Percentiles rank a stretch among this genome's conserved stretches.
phyloP scores from a whole-genome alignment of 1,284 basidiomycete species.

The Erythrobasidium hasegawianum region DNA sequence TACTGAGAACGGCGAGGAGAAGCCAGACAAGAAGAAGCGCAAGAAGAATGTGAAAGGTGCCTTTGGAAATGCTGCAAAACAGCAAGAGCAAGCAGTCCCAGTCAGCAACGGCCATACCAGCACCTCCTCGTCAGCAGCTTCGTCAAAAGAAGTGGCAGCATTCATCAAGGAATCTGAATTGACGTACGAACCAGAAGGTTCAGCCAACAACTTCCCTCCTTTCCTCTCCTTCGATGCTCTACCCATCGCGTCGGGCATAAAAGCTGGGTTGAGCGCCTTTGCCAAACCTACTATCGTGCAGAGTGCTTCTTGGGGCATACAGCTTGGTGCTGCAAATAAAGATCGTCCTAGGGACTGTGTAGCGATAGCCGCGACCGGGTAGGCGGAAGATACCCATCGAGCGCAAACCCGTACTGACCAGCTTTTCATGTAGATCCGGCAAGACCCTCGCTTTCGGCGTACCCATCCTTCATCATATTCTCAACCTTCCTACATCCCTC shows the following conservation, averaged over 20 bases:
- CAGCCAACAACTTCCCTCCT: conserved; percentile 58
- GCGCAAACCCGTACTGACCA: background rate
- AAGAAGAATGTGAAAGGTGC: conserved; percentile 41
- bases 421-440: conserved; percentile 53
- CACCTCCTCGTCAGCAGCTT: conserved; percentile 45
- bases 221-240: conserved; percentile 72
- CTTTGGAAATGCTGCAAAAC: conserved; percentile 43
- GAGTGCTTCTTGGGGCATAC: conserved; percentile 89
- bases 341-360: conserved; percentile 64
- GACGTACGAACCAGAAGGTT: conserved; percentile 59
- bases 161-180: conserved; percentile 72
- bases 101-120: conserved; percentile 28
- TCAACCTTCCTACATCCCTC: conserved; percentile 50
- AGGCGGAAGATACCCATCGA: conserved; percentile 46
- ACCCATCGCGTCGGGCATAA: conserved; percentile 62
- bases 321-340: conserved; percentile 57
- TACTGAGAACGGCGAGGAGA: conserved; percentile 32
- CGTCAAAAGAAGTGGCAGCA: conserved; percentile 53
- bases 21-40: conserved; percentile 49
- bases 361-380: conserved; percentile 96
- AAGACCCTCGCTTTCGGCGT: conserved; percentile 97
- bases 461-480: conserved; percentile 70
- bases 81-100: conserved; percentile 45
- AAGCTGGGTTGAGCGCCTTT: conserved; percentile 65
- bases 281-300: conserved; percentile 92